These are phyloP conservation scores for Phaeomoniella chlamydospora DNA, from an alignment of 2,329 filamentous ascomycete genomes.

Conservation along the genomic window DNA sequence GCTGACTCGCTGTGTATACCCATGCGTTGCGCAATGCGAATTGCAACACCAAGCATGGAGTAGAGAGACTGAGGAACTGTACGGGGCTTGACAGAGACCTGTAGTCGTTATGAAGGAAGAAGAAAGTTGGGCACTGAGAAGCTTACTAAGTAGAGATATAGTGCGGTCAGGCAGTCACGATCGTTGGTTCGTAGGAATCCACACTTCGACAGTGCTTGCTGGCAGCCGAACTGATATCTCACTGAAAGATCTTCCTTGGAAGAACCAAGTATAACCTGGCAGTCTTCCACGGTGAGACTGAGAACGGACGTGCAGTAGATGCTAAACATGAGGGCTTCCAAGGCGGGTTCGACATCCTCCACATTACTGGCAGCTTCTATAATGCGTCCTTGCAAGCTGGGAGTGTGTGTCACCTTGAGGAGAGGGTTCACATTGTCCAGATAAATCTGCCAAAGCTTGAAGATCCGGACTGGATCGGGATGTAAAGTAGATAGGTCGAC, in stretches of 20 bases:
- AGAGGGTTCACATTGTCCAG: conserved; percentile 56
- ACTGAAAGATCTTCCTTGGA: conserved; percentile 22
- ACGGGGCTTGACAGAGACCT: conserved; percentile 43
- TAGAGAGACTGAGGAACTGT: conserved; percentile 48
- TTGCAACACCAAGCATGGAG: conserved; percentile 48
- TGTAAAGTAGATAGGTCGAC: conserved; percentile 9
- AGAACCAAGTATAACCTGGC: conserved; percentile 22
- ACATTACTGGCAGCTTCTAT: conserved; percentile 46
- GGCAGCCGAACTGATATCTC: conserved; percentile 29
- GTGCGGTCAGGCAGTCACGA: conserved; percentile 33
- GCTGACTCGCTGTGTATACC: conserved; percentile 51
- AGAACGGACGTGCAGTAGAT: conserved; percentile 50
- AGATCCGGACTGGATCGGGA: conserved; percentile 26
- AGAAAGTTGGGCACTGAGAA: conserved; percentile 2
- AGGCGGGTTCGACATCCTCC: conserved; percentile 36
- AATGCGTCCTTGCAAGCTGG: conserved; percentile 49
- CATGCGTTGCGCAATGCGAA: conserved; percentile 54
- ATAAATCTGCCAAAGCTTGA: conserved; percentile 53
- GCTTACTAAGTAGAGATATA: conserved; percentile 39
- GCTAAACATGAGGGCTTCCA: conserved; percentile 54
- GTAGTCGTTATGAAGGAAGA: conserved; percentile 13
- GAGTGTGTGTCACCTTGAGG: conserved; percentile 53
- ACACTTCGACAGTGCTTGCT: conserved; percentile 30
- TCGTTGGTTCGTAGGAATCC: conserved; percentile 25
- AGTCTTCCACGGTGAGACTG: conserved; percentile 42